phyloP scores from a whole-genome alignment of 2,329 filamentous ascomycete genomes.

The Diatrype stigma region DNA sequence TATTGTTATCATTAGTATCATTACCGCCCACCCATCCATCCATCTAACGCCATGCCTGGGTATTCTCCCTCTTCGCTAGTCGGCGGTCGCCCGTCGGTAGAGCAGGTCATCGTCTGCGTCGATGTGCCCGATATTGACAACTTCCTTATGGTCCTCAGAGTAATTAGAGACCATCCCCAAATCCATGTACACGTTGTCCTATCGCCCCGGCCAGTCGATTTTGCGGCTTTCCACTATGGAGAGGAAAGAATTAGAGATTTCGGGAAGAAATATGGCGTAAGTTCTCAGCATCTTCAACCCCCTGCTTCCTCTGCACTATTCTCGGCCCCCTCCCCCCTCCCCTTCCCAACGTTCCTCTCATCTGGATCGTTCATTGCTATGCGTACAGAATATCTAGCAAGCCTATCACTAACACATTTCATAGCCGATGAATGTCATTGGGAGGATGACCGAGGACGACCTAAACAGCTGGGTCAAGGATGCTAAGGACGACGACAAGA shows the following conservation, averaged over 20 bases:
- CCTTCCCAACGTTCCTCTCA: no score
- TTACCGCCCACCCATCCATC: no score
- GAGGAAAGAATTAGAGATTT: background rate
- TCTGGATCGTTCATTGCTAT: no score
- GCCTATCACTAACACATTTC: background rate
- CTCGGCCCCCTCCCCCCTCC: no score
- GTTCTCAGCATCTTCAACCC: no score
- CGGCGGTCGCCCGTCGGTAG: background rate
- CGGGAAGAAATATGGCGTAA: background rate
- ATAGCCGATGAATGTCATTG: background rate
- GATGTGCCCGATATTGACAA: background rate
- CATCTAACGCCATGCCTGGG: no score
- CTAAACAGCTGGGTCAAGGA: background rate
- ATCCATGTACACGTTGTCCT: background rate
- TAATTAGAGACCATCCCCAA: background rate
- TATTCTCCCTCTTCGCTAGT: background rate
- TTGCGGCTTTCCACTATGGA: background rate
- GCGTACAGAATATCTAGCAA: no score
- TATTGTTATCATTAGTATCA: no score
- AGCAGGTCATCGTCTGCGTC: background rate
- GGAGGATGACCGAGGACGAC: background rate
- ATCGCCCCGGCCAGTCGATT: background rate
- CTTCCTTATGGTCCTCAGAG: background rate
- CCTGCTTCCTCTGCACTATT: no score
- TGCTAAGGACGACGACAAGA: background rate